Conservation (phyloP, 148 eudicot species). For the Pouteria glomerata region DNA sequence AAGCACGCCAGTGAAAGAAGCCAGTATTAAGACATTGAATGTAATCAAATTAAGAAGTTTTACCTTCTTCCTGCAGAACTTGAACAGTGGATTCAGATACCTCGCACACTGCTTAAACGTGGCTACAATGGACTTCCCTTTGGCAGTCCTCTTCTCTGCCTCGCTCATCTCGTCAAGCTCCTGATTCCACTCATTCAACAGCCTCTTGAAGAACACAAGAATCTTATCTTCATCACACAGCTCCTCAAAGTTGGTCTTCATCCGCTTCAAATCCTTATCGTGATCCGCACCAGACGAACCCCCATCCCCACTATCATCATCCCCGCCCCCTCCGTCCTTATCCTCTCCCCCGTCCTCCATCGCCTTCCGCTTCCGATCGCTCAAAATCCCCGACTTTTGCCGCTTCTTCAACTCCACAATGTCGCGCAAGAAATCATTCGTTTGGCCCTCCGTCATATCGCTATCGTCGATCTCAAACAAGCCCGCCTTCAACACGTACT, state of each 20-base stretch:
- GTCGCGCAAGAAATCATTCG: constrained; percentile 88
- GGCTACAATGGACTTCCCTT: constrained; percentile 87
- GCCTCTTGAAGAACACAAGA: constrained; percentile 81
- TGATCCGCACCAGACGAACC: constrained; percentile 59
- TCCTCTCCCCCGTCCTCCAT: constrained; percentile 64
- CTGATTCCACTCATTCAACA: constrained; percentile 91
- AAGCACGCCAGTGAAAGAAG: neutral
- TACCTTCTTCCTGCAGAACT: constrained; percentile 90
- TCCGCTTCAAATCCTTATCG: constrained; percentile 79
- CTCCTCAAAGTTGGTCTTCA: constrained; percentile 77
- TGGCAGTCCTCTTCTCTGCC: constrained; percentile 68
- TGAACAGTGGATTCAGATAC: constrained; percentile 78
- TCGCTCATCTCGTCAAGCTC: constrained; percentile 72
- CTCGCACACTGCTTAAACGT: constrained; percentile 96
- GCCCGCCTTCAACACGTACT: constrained; percentile 72
- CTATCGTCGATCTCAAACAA: constrained; percentile 78
- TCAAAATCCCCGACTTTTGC: constrained; percentile 67
- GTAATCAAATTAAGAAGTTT: neutral
- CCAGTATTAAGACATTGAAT: neutral
- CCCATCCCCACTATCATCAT: constrained; percentile 78
- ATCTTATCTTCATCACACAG: constrained; percentile 92
- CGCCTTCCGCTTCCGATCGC: constrained; percentile 66
- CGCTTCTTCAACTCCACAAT: constrained; percentile 86
- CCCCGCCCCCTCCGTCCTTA: constrained; percentile 64
- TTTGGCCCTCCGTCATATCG: constrained; percentile 93